phyloP scores from a whole-genome alignment of 208 protist species.

The Leishmania aethiopica region DNA sequence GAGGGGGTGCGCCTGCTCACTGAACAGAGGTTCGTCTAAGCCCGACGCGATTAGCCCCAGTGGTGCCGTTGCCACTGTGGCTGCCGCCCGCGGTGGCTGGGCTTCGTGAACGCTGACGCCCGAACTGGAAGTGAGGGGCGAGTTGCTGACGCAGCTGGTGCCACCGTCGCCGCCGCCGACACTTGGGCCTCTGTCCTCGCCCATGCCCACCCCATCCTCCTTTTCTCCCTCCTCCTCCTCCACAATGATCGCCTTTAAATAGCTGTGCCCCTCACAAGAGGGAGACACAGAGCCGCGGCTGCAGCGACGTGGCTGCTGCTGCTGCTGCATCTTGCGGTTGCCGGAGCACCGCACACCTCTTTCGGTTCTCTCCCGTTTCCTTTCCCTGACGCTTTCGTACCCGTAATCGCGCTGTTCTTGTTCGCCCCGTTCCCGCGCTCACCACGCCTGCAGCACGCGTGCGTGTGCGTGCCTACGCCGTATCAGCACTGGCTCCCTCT shows the following conservation, averaged over 20 bases:
- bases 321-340: not conserved
- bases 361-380: not conserved
- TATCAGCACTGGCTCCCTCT: not conserved
- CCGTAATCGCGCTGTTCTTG: no score
- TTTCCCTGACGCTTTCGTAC: not conserved
- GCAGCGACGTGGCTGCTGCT: not conserved
- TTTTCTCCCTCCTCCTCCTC: not conserved
- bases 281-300: not conserved
- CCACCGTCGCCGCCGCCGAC: not conserved
- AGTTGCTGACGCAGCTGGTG: conserved; percentile 7
- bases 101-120: conserved; percentile 10
- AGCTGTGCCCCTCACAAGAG: not conserved
- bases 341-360: not conserved
- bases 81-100: not conserved
- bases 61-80: not conserved
- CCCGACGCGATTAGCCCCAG: not conserved
- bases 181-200: not conserved
- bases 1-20: not conserved
- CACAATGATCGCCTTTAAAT: conserved; percentile 3
- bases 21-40: not conserved
- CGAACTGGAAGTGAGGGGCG: conserved; percentile 10
- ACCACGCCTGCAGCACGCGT: not conserved
- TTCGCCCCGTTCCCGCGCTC: no score
- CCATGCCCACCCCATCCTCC: not conserved
- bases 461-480: not conserved